phyloP scores from a whole-genome alignment of 805 yeast species.

The Myxozyma neotropica region DNA sequence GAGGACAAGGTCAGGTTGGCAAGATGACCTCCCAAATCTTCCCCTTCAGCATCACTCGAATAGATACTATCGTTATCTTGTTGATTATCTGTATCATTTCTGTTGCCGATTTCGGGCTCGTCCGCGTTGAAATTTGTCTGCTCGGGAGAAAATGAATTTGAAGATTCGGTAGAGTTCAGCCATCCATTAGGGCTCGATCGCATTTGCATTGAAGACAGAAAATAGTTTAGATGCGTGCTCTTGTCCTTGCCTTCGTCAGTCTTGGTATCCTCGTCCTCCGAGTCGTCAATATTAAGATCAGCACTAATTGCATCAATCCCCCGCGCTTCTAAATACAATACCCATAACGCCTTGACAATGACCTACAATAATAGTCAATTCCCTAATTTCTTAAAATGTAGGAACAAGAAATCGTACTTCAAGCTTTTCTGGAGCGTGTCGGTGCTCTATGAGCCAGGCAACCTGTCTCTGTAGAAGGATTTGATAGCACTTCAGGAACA shows the following conservation, averaged over 20 bases:
- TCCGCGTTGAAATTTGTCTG: neutral
- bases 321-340: constrained; percentile 24
- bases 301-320: constrained; percentile 15
- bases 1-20: constrained; percentile 12
- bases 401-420: constrained; percentile 20
- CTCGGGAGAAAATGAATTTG: neutral
- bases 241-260: neutral
- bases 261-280: constrained; percentile 2
- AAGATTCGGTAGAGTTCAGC: neutral
- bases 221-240: neutral
- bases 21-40: neutral
- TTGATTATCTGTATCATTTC: neutral
- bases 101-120: neutral
- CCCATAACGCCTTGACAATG: constrained; percentile 29
- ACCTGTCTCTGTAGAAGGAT: constrained; percentile 54
- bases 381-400: neutral
- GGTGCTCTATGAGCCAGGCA: constrained; percentile 44
- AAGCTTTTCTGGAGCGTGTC: constrained; percentile 36
- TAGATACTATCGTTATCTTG: neutral
- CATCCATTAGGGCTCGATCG: neutral
- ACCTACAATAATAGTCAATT: neutral
- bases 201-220: neutral
- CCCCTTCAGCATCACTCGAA: constrained; percentile 7
- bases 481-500: constrained; percentile 55
- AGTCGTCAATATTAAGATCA: constrained; percentile 3